Conservation (phyloP, 2,329 filamentous ascomycete genomes). For the Didymella lethalis region DNA sequence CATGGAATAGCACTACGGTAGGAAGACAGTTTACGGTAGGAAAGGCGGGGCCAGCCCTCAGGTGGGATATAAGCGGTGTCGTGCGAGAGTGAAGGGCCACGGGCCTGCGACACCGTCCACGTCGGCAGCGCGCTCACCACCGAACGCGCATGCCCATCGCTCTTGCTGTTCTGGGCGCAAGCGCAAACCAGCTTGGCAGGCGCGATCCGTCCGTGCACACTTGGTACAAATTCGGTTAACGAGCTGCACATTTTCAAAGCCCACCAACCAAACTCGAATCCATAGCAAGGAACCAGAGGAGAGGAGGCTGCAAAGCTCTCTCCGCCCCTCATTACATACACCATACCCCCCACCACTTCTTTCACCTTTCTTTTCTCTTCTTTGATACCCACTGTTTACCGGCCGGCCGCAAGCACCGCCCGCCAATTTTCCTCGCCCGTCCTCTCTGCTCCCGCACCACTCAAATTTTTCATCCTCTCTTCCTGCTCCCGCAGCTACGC, state of each 20-base stretch:
- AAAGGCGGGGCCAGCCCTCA: conserved; percentile 31
- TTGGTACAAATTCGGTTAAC: conserved; percentile 14
- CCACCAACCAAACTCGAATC: conserved; percentile 20
- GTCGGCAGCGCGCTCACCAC: conserved; percentile 17
- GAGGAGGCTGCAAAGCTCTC: conserved; percentile 46
- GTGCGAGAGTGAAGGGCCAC: conserved; percentile 11
- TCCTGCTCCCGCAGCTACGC: conserved; percentile 60
- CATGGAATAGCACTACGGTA: conserved; percentile 13
- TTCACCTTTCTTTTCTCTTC: conserved; percentile 58
- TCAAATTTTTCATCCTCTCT: conserved; percentile 45
- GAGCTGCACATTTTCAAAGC: conserved; percentile 12
- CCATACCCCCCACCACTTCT: conserved; percentile 49
- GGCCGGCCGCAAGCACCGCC: conserved; percentile 60
- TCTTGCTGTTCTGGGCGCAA: conserved; percentile 23
- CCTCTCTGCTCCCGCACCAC: conserved; percentile 52
- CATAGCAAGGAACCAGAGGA: conserved; percentile 29
- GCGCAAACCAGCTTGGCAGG: conserved; percentile 10
- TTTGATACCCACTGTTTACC: conserved; percentile 61
- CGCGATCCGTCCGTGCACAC: conserved; percentile 6
- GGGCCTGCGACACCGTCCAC: conserved; percentile 16
- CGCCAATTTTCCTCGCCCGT: conserved; percentile 49
- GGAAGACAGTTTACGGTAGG: conserved; percentile 18
- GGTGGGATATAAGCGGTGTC: conserved; percentile 11
- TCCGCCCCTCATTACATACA: conserved; percentile 41
- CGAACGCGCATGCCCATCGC: conserved; percentile 15